Base-by-base conservation (phyloP, 2,329 filamentous ascomycete species). In the Sporothrix variecibatus region DNA sequence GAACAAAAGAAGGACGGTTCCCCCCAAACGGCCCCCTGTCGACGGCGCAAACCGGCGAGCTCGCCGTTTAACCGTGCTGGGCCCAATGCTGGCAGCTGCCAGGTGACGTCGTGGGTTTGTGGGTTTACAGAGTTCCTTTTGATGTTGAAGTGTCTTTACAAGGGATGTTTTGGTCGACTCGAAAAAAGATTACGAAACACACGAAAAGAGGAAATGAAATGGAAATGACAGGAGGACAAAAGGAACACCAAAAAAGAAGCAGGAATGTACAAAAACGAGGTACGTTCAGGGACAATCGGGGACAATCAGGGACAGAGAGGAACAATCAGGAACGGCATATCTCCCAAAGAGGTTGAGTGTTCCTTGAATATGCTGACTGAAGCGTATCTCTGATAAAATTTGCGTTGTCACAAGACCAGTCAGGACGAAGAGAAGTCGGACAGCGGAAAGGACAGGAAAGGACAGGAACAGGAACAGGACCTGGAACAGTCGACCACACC, bases 401-500 rank as follows among this genome's bases (percentile, higher is more conserved):
- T 62, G 53, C 31, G 17, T 23, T 53, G 69, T 71, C 69, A 71
- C 69, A 71, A 71, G 69, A 62, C 49, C 53, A 71, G 31, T 26
- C 38, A 62, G 69, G 69, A 62, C 69, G 69, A 71, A 71, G 69
- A 71, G 69, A 71, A 71, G 69, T 31, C 69, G 69, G 69, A 40
- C 46, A 53, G 43, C 46, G 67, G 46, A 17, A 69, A 28, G 46
- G 46, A 49, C 28, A 53, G 67, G 65, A 68, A n/a, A 69, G 40
- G 46, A 69, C 40, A 69, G 23, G 65, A 49, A 53, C 46, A 34
- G 31, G 65, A 51, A 40, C 46, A 34, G 43, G 65, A 23, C 38
- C 62, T 67, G 62, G 62, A 46, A 46, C 38, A 38, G 38, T 17
- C 38, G 38, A 43, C 38, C 38, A 65, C 62, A 43, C 34, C 60